Conservation (phyloP, 176 grass and related monocot species). For the Raddia guianensis region DNA sequence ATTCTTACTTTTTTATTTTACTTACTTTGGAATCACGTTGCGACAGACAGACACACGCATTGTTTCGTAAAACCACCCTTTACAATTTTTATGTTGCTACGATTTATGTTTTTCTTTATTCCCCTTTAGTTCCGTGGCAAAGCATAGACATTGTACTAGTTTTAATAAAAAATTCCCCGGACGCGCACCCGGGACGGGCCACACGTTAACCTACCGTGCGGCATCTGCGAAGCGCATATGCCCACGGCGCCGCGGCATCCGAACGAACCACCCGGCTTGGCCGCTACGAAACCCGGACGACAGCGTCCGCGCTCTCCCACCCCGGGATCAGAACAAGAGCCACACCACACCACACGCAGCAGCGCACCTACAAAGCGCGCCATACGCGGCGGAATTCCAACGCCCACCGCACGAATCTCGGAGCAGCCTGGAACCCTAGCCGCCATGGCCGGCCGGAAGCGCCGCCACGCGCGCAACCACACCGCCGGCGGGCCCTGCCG, state of each 20-base stretch:
- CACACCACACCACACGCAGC: background rate
- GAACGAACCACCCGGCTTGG: background rate
- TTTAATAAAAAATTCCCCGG: no score
- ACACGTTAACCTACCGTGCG: background rate
- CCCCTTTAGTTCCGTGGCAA: no score
- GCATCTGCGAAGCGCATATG: constrained; percentile 6
- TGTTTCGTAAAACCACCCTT: no score
- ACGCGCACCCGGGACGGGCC: no score
- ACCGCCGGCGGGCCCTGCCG: constrained; percentile 57
- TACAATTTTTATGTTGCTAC: no score
- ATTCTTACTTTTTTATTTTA: no score
- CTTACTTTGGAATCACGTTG: no score
- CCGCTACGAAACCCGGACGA: constrained; percentile 28
- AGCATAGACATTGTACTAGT: no score
- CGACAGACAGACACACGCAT: no score
- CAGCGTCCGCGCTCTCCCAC: no score
- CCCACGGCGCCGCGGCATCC: background rate
- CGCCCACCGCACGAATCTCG: constrained; percentile 19
- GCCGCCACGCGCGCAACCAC: constrained; percentile 51
- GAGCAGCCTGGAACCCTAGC: constrained; percentile 32
- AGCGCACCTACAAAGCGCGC: constrained; percentile 1
- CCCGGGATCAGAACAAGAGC: no score
- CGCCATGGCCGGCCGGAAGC: constrained; percentile 63
- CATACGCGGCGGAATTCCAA: background rate
- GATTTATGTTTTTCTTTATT: no score